Evolutionary conservation across 495 filamentous ascomycete genomes (phyloP).

Genomic region (Darksidea phi): DNA sequence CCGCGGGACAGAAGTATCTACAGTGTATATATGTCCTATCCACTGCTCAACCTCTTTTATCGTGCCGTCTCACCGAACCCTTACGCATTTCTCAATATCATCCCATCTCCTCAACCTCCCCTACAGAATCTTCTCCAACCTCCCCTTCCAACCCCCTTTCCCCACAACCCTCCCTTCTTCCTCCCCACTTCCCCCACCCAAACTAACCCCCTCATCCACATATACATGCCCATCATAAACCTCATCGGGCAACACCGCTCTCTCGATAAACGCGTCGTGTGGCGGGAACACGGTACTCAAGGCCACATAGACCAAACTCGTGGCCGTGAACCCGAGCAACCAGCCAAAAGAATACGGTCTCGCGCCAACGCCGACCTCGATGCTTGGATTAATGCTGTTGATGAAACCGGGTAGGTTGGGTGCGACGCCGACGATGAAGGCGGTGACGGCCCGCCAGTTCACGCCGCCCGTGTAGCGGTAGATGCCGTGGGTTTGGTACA

Average conservation of each 20-base stretch:
- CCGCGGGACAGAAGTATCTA: no score
- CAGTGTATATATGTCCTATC: no score
- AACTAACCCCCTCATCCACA: slow-evolving; percentile 28
- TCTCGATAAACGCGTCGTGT: slow-evolving; percentile 44
- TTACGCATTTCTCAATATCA: no score
- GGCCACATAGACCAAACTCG: slow-evolving; percentile 49
- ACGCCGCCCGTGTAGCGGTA: slow-evolving; percentile 56
- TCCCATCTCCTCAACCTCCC: neutral
- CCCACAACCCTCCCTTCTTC: slow-evolving; percentile 12
- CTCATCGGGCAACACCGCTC: slow-evolving; percentile 38
- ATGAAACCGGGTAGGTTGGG: slow-evolving; percentile 62
- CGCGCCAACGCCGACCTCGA: slow-evolving; percentile 50
- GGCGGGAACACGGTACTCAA: slow-evolving; percentile 46
- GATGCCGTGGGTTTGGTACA: slow-evolving; percentile 56
- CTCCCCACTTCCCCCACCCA: slow-evolving; percentile 21
- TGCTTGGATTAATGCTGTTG: slow-evolving; percentile 49
- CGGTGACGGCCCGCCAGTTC: slow-evolving; percentile 65
- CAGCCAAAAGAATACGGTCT: slow-evolving; percentile 59
- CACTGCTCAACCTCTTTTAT: no score
- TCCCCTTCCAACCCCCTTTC: slow-evolving; percentile 27
- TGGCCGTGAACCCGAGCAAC: slow-evolving; percentile 54
- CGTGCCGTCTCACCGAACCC: no score
- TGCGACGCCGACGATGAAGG: slow-evolving; percentile 62
- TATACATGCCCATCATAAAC: slow-evolving; percentile 33
- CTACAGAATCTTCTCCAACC: slow-evolving; percentile 31